Evolutionary conservation across 2,329 filamentous ascomycete genomes (phyloP).

Genomic region (Trichoderma koningiopsis): DNA sequence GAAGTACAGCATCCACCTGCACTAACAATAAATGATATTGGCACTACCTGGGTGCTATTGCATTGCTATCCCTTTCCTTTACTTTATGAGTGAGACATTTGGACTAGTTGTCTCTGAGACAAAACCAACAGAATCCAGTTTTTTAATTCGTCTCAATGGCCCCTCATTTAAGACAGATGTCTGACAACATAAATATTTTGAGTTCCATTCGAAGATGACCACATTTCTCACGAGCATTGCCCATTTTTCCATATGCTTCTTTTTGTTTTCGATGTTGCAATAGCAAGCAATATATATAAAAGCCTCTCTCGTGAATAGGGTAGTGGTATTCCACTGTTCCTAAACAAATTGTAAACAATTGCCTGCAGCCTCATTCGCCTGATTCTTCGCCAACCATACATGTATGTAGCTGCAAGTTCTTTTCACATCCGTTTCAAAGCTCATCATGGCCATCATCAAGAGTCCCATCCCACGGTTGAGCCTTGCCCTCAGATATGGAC

Average conservation of each 20-base stretch:
- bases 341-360: background rate
- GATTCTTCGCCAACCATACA: too few relatives aligned
- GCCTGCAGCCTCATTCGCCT: background rate
- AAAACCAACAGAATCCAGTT: background rate
- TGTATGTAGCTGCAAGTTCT: background rate
- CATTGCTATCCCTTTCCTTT: background rate
- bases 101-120: background rate
- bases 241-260: background rate
- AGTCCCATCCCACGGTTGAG: conserved; percentile 40
- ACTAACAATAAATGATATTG: background rate
- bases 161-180: background rate
- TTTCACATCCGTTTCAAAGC: conserved; percentile 10
- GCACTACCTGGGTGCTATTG: background rate
- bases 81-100: background rate
- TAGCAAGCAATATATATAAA: background rate
- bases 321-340: too few relatives aligned
- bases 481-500: conserved; percentile 48
- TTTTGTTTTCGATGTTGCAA: background rate
- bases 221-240: background rate
- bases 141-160: background rate
- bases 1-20: background rate
- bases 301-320: background rate
- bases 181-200: background rate
- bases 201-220: background rate
- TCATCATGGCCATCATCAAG: conserved; percentile 19